Conservation (phyloP, 441 rosid species). For the Heliophila coronopifolia region DNA sequence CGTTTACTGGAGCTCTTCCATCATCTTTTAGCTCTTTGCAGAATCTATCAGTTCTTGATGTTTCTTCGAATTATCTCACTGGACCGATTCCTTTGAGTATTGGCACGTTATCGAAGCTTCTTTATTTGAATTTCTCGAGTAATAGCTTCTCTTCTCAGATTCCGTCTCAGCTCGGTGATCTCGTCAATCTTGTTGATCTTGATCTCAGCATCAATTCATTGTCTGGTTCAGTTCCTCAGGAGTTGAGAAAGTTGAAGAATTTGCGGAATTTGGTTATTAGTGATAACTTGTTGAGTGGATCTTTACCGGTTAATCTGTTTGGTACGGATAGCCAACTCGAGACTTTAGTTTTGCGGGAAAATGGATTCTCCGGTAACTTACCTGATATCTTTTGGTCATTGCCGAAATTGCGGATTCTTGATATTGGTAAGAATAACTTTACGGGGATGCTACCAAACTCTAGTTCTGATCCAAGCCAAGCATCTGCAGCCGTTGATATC, state of each 20-base stretch:
- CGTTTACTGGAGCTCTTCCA: conserved; percentile 62
- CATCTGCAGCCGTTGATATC: conserved; percentile 43
- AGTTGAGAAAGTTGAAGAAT: conserved; percentile 46
- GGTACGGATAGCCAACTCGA: conserved; percentile 41
- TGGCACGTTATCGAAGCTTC: conserved; percentile 48
- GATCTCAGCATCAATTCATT: conserved; percentile 79
- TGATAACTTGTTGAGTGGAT: conserved; percentile 44
- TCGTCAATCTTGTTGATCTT: conserved; percentile 52
- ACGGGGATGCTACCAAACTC: conserved; percentile 56
- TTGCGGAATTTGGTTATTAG: conserved; percentile 55
- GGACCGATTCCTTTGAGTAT: conserved; percentile 55
- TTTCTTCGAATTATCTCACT: conserved; percentile 58
- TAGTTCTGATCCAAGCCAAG: conserved; percentile 28
- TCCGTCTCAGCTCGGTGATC: conserved; percentile 63
- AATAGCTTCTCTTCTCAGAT: conserved; percentile 60
- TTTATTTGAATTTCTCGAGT: conserved; percentile 55
- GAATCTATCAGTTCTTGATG: conserved; percentile 53
- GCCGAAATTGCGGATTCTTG: conserved; percentile 53
- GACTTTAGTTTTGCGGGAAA: conserved; percentile 44
- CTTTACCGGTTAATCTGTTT: conserved; percentile 49
- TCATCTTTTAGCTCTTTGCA: conserved; percentile 40
- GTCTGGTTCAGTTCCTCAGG: conserved; percentile 66
- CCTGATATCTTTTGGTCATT: conserved; percentile 50
- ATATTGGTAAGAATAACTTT: conserved; percentile 70
- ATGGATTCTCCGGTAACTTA: conserved; percentile 50